Conservation (phyloP, 441 rosid species). For the Pelargonium myrrhifolium region DNA sequence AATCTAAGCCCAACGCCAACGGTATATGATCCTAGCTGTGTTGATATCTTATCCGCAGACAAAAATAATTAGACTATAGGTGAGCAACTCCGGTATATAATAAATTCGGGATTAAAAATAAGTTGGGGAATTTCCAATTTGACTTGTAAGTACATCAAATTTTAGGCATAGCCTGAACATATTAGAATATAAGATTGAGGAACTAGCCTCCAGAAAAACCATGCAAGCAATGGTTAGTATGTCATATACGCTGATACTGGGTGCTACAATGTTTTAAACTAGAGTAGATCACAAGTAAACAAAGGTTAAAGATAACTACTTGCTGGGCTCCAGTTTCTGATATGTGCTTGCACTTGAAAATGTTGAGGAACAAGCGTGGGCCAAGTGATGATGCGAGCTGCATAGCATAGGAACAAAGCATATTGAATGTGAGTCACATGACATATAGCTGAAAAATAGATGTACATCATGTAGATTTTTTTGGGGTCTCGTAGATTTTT, state of each 20-base stretch:
- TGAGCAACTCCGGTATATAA: neutral
- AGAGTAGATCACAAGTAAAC: neutral
- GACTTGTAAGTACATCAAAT: neutral
- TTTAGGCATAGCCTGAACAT: neutral
- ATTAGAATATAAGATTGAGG: neutral
- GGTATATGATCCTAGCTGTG: too few relatives aligned
- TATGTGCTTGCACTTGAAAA: slow-evolving; percentile 94
- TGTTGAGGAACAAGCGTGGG: slow-evolving; percentile 85
- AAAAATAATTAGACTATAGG: neutral
- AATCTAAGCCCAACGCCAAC: neutral
- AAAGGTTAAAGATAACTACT: slow-evolving; percentile 31
- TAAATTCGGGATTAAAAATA: neutral
- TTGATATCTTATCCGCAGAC: too few relatives aligned
- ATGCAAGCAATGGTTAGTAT: neutral
- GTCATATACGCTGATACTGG: neutral
- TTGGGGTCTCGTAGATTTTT: too few relatives aligned
- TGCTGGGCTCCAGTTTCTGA: slow-evolving; percentile 99
- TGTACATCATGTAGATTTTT: neutral
- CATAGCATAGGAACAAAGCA: slow-evolving; percentile 20
- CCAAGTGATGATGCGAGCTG: slow-evolving; percentile 99
- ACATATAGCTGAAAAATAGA: neutral
- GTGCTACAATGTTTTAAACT: neutral
- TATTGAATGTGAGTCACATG: neutral
- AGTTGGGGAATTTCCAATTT: slow-evolving; percentile 1
- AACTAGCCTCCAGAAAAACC: neutral